Conservation (phyloP, 176 grass and related monocot species). For the Ananas comosus region DNA sequence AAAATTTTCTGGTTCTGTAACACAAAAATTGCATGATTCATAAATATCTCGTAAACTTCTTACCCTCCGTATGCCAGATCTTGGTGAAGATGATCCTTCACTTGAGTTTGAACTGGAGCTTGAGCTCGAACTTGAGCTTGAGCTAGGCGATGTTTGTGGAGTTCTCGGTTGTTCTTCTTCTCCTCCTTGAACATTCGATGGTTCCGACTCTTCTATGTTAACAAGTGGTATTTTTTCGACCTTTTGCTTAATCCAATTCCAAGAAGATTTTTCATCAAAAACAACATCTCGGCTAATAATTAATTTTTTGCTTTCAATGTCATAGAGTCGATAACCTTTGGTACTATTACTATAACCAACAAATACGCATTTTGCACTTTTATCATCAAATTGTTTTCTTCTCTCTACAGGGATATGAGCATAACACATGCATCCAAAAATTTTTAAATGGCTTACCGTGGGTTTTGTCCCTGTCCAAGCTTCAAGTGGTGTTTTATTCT, state of each 20-base stretch:
- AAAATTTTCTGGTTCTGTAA: slow-evolving; percentile 11
- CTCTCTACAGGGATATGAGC: background rate
- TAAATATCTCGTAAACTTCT: slow-evolving; percentile 8
- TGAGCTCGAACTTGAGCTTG: background rate
- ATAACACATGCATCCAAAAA: background rate
- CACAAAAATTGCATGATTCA: slow-evolving; percentile 10
- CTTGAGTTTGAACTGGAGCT: background rate
- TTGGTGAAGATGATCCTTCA: background rate
- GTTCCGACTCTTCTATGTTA: background rate
- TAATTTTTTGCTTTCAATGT: background rate
- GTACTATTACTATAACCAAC: background rate
- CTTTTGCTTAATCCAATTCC: background rate
- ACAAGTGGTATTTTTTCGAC: background rate
- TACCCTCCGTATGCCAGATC: background rate
- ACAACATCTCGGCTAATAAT: background rate
- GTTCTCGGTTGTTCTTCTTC: background rate
- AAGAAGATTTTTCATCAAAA: slow-evolving; percentile 7
- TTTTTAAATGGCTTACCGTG: background rate
- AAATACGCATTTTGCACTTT: background rate
- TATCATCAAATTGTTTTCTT: background rate
- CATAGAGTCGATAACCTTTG: slow-evolving; percentile 9
- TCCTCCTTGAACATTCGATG: background rate
- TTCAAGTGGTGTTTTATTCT: background rate
- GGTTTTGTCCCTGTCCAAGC: background rate
- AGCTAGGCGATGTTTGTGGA: background rate